A percentile compares a stretch with the other conserved stretches of the same genome.
Evolutionary conservation across 2,329 filamentous ascomycete genomes (phyloP).

Genomic region (Sphaerulina populicola): DNA sequence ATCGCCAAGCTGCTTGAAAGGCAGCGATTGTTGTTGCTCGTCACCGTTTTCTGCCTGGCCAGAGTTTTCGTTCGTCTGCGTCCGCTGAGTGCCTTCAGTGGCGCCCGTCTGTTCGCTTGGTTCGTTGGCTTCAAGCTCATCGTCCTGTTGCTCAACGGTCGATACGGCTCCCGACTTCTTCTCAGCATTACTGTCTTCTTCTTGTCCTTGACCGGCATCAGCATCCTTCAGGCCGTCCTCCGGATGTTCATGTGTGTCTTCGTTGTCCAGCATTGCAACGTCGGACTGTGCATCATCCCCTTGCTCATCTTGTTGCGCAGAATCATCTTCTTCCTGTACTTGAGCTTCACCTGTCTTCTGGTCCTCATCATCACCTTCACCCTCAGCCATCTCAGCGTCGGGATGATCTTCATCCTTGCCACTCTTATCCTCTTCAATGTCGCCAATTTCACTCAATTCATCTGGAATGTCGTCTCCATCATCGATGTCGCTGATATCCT

Average conservation of each 20-base stretch:
- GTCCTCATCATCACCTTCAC: conserved; percentile 17
- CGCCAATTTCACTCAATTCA: conserved; percentile 17
- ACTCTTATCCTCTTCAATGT: conserved; percentile 12
- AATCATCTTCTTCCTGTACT: conserved; percentile 32
- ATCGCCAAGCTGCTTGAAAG: conserved; percentile 92
- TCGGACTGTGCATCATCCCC: conserved; percentile 37
- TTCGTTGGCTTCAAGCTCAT: conserved; percentile 21
- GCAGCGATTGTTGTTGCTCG: conserved; percentile 44
- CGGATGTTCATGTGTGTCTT: conserved; percentile 35
- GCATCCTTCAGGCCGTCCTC: conserved; percentile 42
- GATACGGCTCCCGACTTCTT: conserved; percentile 35
- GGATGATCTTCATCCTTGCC: conserved; percentile 16
- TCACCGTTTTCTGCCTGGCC: conserved; percentile 16
- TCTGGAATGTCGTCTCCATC: conserved; percentile 31
- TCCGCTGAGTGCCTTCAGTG: conserved; percentile 20
- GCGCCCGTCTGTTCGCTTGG: conserved; percentile 20
- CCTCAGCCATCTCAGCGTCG: conserved; percentile 22
- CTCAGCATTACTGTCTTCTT: conserved; percentile 33
- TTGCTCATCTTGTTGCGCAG: conserved; percentile 32
- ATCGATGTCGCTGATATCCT: conserved; percentile 42
- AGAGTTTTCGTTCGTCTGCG: conserved; percentile 13
- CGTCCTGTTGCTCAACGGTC: conserved; percentile 30
- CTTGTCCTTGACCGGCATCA: conserved; percentile 37
- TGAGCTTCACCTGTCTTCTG: conserved; percentile 19
- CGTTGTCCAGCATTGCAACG: conserved; percentile 34